Evolutionary conservation across 495 filamentous ascomycete genomes (phyloP).

Genomic region (Coniosporium apollinis): DNA sequence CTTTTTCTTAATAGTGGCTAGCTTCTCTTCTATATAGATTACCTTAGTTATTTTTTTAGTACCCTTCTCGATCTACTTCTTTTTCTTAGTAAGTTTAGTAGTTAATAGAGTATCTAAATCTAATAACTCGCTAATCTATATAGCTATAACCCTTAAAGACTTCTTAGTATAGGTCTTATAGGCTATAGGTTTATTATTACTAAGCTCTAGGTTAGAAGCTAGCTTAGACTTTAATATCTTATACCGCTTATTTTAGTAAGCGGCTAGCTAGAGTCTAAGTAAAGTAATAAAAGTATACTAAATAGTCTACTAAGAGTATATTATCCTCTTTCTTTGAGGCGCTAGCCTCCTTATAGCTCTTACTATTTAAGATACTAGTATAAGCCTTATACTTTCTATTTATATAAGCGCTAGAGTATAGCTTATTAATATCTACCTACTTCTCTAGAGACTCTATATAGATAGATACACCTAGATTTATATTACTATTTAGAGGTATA

Average conservation of each 20-base stretch:
- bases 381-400: conserved; percentile 61
- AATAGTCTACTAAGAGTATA: conserved; percentile 55
- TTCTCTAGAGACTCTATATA: conserved; percentile 58
- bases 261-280: conserved; percentile 34
- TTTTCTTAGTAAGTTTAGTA: conserved; percentile 62
- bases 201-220: conserved; percentile 53
- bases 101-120: conserved; percentile 59
- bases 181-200: no score
- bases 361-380: conserved; percentile 40
- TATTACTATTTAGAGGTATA: conserved; percentile 28
- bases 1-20: conserved; percentile 13
- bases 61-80: conserved; percentile 60
- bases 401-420: conserved; percentile 13
- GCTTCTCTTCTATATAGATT: conserved; percentile 20
- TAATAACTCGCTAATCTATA: conserved; percentile 42
- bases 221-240: conserved; percentile 39
- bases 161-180: conserved; percentile 43
- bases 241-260: conserved; percentile 56
- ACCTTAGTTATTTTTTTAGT: conserved; percentile 56
- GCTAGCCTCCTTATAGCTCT: no score
- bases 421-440: conserved; percentile 52
- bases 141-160: conserved; percentile 43
- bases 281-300: conserved; percentile 4
- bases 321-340: conserved; percentile 45
- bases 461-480: conserved; percentile 54